Base-by-base conservation (phyloP, 441 rosid genomes). In the Jatropha podagrica region DNA sequence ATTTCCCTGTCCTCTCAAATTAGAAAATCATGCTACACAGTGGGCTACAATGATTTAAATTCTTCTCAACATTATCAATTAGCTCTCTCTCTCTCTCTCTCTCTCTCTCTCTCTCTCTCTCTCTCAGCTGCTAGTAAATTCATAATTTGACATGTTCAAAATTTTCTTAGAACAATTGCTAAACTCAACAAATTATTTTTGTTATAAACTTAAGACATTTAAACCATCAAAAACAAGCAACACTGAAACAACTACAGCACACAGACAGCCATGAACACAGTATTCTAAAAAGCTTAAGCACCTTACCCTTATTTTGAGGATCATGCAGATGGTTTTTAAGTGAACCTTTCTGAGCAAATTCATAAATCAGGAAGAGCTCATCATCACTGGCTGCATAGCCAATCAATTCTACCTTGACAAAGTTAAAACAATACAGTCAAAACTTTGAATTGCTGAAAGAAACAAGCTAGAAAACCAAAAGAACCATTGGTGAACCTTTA, bases 391-490 rank as follows among this genome's bases (percentile, higher is more conserved):
- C 89, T 69, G 94, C 97, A 70, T 92, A 92, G 77, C 98, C 99
- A 81, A 93, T 89, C 89, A 96, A 86, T 78, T 96, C 99, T 83
- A 96, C 98, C 99, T 96, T 85, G 77, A 86, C 81, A 89, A 82
- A 75, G 68, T 79, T 51, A 86, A 86, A 86, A 74, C 69, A 74
- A 81, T 61, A 65, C 0, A 44, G 82, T 83, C 84, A 84, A 70
- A 72, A 64, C 62, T 77, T 70, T 46, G 56, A 79, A 73, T 15
- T 26, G 10, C 54, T 51, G 32, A 79, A 69, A 55, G 74, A 40
- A 72, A 60, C 37, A 74, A 68, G 32, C 71, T 64, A 56, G 4
- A 38, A 14, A 71, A 48, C 37, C 37, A 56, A 56, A 41, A 79
- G 2, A 40, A 49, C 40, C 68, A 69, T 26, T 9, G 44, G 55